Percentiles rank a stretch among this genome's conserved stretches.
These are phyloP conservation scores for Fusarium sp. DNA, from an alignment of 2,329 filamentous ascomycete species.

Conservation along the genomic window DNA sequence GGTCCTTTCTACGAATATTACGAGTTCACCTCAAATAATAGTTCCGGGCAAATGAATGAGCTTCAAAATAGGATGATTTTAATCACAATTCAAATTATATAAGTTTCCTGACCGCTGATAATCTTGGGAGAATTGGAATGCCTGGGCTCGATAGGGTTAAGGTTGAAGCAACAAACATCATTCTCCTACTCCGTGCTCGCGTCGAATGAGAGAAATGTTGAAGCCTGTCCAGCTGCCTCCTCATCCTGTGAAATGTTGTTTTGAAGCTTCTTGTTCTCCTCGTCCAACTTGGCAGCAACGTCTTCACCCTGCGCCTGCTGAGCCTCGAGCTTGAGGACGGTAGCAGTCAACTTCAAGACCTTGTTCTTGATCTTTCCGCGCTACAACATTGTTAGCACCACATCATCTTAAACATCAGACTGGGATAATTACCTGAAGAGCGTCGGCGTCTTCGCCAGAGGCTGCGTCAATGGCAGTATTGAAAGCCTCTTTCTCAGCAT, in stretches of 20 bases:
- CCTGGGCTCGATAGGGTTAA: no score
- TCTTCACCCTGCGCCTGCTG: constrained; percentile 65
- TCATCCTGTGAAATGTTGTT: constrained; percentile 66
- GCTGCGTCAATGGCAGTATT: constrained; percentile 66
- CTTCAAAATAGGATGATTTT: accelerated
- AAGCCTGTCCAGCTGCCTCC: constrained; percentile 61
- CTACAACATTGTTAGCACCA: constrained; percentile 44
- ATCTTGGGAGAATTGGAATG: no score
- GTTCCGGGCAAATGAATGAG: no score
- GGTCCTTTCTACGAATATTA: no score
- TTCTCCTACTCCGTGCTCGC: constrained; percentile 28
- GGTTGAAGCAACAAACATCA: no score
- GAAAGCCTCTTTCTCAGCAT: constrained; percentile 66
- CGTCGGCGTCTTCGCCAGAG: constrained; percentile 59
- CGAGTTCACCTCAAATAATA: accelerated
- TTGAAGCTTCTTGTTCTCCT: constrained; percentile 65
- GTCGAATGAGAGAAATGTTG: constrained; percentile 51
- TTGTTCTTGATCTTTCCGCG: constrained; percentile 72
- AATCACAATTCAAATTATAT: not conserved
- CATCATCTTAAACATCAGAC: accelerated
- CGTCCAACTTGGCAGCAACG: constrained; percentile 59
- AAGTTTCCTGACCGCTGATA: not conserved
- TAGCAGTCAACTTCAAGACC: constrained; percentile 68
- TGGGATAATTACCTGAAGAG: constrained; percentile 57
- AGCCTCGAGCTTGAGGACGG: constrained; percentile 63